Evolutionary conservation across 73 alveolate species (phyloP).

Genomic region (Tetrahymena thermophila): DNA sequence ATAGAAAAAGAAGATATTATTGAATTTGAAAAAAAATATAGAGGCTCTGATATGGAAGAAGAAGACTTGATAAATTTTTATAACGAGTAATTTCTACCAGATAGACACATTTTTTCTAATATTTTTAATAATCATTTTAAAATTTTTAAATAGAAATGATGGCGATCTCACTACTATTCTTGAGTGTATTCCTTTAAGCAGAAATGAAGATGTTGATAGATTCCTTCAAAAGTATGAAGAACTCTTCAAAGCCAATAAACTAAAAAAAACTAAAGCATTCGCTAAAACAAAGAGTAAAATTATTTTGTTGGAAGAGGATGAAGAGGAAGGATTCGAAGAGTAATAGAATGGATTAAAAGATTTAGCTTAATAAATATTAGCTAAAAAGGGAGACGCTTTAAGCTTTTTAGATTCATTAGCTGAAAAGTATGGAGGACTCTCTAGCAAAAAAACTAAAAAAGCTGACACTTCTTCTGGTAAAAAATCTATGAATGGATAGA

Average conservation of each 20-base stretch:
- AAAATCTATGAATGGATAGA: background rate
- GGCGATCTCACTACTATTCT: slow-evolving; percentile 56
- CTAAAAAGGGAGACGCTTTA: background rate
- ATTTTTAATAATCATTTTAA: background rate
- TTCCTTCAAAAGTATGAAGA: slow-evolving; percentile 52
- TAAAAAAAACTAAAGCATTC: background rate
- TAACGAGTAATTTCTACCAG: slow-evolving; percentile 19
- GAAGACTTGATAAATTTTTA: slow-evolving; percentile 55
- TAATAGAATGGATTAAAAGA: background rate
- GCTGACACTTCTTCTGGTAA: background rate
- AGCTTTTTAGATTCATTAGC: background rate
- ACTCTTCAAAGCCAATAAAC: background rate
- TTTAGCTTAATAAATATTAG: background rate
- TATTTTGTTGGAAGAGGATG: background rate
- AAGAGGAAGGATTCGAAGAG: background rate
- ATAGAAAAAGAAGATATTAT: slow-evolving; percentile 50
- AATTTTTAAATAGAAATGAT: slow-evolving; percentile 15
- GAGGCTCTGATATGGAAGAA: slow-evolving; percentile 47
- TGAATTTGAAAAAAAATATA: slow-evolving; percentile 45
- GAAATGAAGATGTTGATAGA: slow-evolving; percentile 55
- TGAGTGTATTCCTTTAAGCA: slow-evolving; percentile 54
- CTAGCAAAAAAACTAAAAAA: background rate
- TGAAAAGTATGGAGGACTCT: background rate
- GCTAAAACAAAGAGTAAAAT: background rate
- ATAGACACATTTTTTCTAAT: background rate